Conservation (phyloP, 768 basidiomycete genomes). For the Mrakia blollopis region DNA sequence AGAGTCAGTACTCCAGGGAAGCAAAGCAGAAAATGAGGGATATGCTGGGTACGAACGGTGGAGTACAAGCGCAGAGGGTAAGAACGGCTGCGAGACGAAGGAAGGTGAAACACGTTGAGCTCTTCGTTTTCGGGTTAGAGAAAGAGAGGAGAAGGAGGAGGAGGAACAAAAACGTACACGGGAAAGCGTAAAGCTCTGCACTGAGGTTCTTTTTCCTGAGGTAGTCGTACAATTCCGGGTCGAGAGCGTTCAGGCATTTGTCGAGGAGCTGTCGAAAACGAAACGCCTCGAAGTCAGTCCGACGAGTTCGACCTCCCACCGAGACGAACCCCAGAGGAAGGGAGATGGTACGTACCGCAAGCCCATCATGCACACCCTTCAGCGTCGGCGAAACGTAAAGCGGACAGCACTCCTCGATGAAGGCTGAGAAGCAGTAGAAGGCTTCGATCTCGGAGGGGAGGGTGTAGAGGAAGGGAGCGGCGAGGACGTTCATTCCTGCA, state of each 20-base stretch:
- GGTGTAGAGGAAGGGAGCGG: constrained; percentile 94
- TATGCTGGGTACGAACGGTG: constrained; percentile 52
- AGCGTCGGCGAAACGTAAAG: constrained; percentile 95
- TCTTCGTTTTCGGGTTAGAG: no score
- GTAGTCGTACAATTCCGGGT: constrained; percentile 74
- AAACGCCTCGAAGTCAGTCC: neutral
- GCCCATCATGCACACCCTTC: constrained; percentile 88
- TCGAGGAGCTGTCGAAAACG: constrained; percentile 67
- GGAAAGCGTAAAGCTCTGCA: constrained; percentile 96
- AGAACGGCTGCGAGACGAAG: constrained; percentile 61
- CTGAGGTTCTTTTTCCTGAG: constrained; percentile 84
- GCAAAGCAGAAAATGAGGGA: neutral
- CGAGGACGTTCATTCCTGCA: constrained; percentile 88
- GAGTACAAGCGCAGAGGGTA: constrained; percentile 93
- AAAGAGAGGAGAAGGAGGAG: constrained; percentile 16
- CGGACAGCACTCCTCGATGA: constrained; percentile 91
- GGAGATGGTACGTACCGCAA: constrained; percentile 59
- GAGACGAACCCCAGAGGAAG: no score
- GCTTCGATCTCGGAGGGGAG: constrained; percentile 98
- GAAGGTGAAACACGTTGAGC: neutral
- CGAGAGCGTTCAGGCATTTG: constrained; percentile 83
- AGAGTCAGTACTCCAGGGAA: neutral
- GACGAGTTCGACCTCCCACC: neutral
- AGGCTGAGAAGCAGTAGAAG: constrained; percentile 91
- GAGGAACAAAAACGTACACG: constrained; percentile 57